Evolutionary conservation across 2,329 filamentous ascomycete genomes (phyloP), one percentile per base, ranked within the genome.

Genomic region (Cordyceps cicadae): DNA sequence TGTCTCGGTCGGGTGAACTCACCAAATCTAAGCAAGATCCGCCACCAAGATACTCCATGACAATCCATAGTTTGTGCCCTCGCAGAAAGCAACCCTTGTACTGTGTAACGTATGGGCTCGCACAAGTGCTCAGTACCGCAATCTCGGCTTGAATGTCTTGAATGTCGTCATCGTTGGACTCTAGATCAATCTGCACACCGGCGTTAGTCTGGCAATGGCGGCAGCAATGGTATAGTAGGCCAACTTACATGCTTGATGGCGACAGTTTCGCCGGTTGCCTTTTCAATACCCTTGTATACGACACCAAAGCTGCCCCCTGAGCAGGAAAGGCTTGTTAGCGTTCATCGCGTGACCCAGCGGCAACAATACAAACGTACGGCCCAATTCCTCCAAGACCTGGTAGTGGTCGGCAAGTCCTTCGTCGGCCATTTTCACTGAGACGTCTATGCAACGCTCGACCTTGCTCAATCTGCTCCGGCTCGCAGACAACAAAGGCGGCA

Each of bases 81-180:
- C 90, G 86, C n/a, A 97, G 83, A 73, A 97, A 99, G 71, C 92
- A 97, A 24, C 90, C 89, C 73, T 92, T 95, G 81, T 99, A 99
- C 72, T 96, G 90, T 17, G 94, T 97, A 67, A 99, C 92, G 74
- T 89, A 95, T 53, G 89, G 88, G 72, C 92, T 97, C 66, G 89
- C 89, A 78, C 94, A 99, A 58, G 94, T 97, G 75, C 92, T 94
- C 63, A 99, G 81, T 39, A 99, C 89, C 3, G 91, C 89, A 67
- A 99, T 97, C 72, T 99, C 94, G 71, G 96, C 92, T 69, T 99
- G 93, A 62, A 99, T 97, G 72, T 99, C 94, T 74, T 92, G 89
- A 62, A 99, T 96, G 72, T 99, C 94, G 77, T 99, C 94, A 74
- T 96, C 93, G 79, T 92, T 97, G 62, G 93, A 96, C 77, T 99